Evolutionary conservation across 1,284 basidiomycete genomes (phyloP).

Genomic region (Pyrrhoderma lamaoense): DNA sequence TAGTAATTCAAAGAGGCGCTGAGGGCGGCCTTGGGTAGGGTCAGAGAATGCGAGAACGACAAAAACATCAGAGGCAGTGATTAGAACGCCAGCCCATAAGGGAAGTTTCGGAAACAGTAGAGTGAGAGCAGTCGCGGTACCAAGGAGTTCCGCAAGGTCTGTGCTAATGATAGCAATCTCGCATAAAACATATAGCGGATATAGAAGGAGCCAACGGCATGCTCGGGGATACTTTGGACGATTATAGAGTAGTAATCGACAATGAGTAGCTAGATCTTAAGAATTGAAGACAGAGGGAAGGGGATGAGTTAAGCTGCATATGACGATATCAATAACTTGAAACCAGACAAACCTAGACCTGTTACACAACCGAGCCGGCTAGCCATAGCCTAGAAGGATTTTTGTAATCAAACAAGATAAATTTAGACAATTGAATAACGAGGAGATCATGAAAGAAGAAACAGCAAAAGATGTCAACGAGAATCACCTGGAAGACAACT

Average conservation of each 20-base stretch:
- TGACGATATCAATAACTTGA: not conserved
- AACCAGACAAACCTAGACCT: conserved; percentile 45
- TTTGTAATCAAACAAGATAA: conserved; percentile 12
- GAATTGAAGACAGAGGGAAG: not conserved
- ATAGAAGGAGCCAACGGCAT: conserved; percentile 58
- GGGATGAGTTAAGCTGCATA: not conserved
- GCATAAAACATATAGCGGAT: conserved; percentile 59
- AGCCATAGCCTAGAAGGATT: conserved; percentile 41
- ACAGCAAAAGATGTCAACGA: conserved; percentile 7
- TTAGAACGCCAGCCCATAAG: conserved; percentile 74
- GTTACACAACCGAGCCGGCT: conserved; percentile 63
- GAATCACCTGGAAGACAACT: conserved; percentile 63
- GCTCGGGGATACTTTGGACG: conserved; percentile 53
- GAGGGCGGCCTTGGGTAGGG: conserved; percentile 44
- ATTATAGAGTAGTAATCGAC: conserved; percentile 62
- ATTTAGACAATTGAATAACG: not conserved
- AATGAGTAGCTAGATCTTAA: conserved; percentile 63
- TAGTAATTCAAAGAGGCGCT: conserved; percentile 66
- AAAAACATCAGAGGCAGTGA: conserved; percentile 82
- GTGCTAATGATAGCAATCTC: conserved; percentile 82
- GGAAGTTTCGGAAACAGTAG: conserved; percentile 77
- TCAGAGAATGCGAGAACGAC: conserved; percentile 61
- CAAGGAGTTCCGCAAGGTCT: conserved; percentile 73
- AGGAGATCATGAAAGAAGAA: no score
- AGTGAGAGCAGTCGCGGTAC: conserved; percentile 71